Evolutionary conservation across 495 filamentous ascomycete species (phyloP).

Genomic region (Daldinia vernicosa): DNA sequence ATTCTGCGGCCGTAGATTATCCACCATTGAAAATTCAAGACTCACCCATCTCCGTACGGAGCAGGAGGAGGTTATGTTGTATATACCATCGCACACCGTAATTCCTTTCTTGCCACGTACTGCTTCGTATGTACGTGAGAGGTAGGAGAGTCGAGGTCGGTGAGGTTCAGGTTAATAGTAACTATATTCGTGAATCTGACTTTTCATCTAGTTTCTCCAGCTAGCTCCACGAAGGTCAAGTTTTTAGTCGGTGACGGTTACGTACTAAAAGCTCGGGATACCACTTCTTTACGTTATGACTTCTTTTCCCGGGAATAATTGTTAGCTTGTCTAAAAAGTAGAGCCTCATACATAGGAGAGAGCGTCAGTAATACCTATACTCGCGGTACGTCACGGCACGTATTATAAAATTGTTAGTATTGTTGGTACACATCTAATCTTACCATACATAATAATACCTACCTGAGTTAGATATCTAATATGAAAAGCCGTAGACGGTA

Average conservation of each 20-base stretch:
- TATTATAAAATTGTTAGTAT: not conserved
- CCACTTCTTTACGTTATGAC: constrained; percentile 39
- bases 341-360: constrained; percentile 36
- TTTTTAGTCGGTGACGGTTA: constrained; percentile 27
- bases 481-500: constrained; percentile 7
- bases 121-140: not conserved
- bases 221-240: constrained; percentile 22
- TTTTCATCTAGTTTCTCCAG: constrained; percentile 17
- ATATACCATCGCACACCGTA: constrained; percentile 8
- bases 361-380: not conserved
- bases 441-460: not conserved
- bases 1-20: constrained; percentile 40
- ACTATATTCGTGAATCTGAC: constrained; percentile 21
- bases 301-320: constrained; percentile 30
- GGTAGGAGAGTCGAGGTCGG: not conserved
- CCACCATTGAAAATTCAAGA: constrained; percentile 38
- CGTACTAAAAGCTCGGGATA: constrained; percentile 38
- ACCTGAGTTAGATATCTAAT: not conserved
- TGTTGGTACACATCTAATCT: not conserved
- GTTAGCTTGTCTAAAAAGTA: constrained; percentile 26
- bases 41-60: constrained; percentile 29
- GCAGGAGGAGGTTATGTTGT: constrained; percentile 12
- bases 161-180: constrained; percentile 12
- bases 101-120: constrained; percentile 1
- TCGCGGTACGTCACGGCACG: not conserved